Evolutionary conservation across 2,329 filamentous ascomycete genomes (phyloP), one percentile per base, ranked within the genome.

Genomic region (Dothistroma septosporum): DNA sequence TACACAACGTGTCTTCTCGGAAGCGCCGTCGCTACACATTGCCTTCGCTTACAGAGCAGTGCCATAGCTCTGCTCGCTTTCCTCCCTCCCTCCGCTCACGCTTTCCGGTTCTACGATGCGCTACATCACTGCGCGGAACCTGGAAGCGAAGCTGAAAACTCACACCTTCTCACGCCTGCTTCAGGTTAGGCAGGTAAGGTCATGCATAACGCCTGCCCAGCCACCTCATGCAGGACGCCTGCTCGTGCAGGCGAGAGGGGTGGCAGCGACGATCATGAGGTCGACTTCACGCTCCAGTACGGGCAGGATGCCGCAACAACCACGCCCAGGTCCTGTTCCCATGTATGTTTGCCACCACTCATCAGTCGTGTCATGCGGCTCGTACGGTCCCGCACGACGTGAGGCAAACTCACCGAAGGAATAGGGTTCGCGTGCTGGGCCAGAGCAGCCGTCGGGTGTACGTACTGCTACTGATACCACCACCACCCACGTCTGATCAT

Each of bases 221-320:
- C 55, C 55, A 57, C 55, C 44, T 22, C 22, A 56, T 57, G 55
- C 55, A 57, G 4, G 35, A 47, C 31, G 24, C 44, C 41, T 31
- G 55, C 46, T 57, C 28, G 55, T 49, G 44, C 44, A 57, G 19
- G 55, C 28, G 32, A 35, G 41, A 49, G 35, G 32, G 44, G 21
- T 32, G 28, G 22, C 24, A 33, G 33, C 41, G 47, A 50, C 47
- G 50, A 53, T 53, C 50, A 53, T 53, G 50, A 35, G 31, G 8
- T n/a, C 49, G 10, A 53, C 22, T 19, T 53, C 24, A 53, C 47
- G 11, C 9, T 24, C 47, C 8, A 31, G n/a, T 49, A 14, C 28
- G 47, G 21, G 47, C 47, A 31, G 28, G 49, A 35, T 53, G 49
- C 28, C 49, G 49, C 33, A 57, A 57, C 55, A 49, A 57, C 55